Conservation (phyloP, 192 early-diverging fungal species). For the Coemansia sp. region DNA sequence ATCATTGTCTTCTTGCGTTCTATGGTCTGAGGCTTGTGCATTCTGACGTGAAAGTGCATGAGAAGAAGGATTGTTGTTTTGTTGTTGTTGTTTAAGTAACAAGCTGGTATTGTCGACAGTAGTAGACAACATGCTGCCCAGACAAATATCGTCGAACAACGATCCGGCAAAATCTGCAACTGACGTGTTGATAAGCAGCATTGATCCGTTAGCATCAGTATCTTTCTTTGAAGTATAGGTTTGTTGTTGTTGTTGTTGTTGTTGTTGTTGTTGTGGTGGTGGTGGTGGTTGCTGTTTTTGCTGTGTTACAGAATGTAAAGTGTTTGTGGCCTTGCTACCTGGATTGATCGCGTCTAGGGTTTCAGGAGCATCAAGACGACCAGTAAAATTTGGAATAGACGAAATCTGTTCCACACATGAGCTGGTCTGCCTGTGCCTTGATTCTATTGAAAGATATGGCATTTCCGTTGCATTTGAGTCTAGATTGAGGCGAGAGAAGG, state of each 20-base stretch:
- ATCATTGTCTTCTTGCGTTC: not conserved
- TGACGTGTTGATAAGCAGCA: constrained; percentile 20
- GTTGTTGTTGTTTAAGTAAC: not conserved
- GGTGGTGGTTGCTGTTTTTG: no score
- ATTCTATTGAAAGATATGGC: not conserved
- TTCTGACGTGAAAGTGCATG: not conserved
- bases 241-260: not conserved
- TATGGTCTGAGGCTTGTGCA: not conserved
- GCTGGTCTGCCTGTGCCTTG: not conserved
- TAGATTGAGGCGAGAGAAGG: not conserved
- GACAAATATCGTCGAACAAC: constrained; percentile 21
- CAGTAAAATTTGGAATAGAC: not conserved
- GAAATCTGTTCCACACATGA: not conserved
- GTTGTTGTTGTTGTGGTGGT: no score
- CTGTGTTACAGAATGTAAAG: no score
- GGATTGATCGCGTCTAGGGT: not conserved
- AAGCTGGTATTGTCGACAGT: not conserved
- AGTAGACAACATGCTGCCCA: constrained; percentile 9
- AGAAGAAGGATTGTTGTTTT: not conserved
- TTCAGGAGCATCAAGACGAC: not conserved
- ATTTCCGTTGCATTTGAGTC: not conserved
- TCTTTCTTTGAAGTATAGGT: not conserved
- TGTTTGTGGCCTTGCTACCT: no score
- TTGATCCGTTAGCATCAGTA: not conserved
- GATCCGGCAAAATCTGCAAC: constrained; percentile 34